Conservation (phyloP, 495 filamentous ascomycete species). For the Xylaria nigripes region DNA sequence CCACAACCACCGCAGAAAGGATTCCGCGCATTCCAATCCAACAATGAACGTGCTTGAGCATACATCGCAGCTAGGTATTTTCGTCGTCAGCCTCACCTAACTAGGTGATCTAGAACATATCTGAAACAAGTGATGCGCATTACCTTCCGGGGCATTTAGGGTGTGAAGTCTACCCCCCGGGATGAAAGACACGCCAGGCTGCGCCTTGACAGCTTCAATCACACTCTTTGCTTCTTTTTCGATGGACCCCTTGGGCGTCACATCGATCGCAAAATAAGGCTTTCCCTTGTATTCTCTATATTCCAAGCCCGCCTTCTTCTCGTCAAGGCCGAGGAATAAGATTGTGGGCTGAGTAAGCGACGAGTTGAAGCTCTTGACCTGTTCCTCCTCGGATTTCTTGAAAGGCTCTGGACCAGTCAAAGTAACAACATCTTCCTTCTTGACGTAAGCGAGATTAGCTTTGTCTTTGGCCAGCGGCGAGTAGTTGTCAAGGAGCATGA, state of each 20-base stretch:
- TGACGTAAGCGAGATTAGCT: conserved; percentile 51
- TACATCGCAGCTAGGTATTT: conserved; percentile 75
- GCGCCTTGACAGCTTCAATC: conserved; percentile 24
- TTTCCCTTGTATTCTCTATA: conserved; percentile 56
- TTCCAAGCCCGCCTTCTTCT: conserved; percentile 43
- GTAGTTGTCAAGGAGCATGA: conserved; percentile 72
- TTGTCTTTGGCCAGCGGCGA: conserved; percentile 59
- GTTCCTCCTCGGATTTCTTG: conserved; percentile 60
- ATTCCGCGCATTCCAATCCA: conserved; percentile 94
- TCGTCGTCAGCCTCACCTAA: neutral
- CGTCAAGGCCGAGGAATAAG: conserved; percentile 83
- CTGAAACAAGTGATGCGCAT: neutral
- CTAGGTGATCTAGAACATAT: neutral
- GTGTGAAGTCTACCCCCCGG: conserved; percentile 30
- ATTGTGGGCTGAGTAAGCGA: conserved; percentile 52
- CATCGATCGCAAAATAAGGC: conserved; percentile 84
- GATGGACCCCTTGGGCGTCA: conserved; percentile 61
- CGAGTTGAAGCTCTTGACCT: conserved; percentile 70
- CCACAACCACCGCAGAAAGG: conserved; percentile 83
- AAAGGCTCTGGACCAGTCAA: conserved; percentile 69
- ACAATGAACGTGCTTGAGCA: conserved; percentile 78
- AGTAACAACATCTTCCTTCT: conserved; percentile 53
- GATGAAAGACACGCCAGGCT: conserved; percentile 19
- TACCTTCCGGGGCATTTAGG: conserved; percentile 38
- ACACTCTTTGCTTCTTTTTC: conserved; percentile 50